phyloP scores from a whole-genome alignment of 1,284 basidiomycete genomes.

The Malassezia dermatis region DNA sequence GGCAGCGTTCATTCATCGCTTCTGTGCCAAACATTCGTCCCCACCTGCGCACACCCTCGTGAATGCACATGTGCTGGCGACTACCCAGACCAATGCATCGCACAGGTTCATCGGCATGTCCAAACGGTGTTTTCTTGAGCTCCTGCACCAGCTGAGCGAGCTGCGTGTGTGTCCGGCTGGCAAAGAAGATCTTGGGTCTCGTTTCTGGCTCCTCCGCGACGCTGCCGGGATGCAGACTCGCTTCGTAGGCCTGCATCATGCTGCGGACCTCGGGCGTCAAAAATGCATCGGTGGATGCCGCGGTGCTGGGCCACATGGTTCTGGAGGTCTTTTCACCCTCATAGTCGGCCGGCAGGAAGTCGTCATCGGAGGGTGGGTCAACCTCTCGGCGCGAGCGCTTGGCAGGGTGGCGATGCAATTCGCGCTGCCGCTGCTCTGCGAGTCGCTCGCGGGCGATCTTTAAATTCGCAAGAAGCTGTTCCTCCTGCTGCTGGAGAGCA shows the following conservation, averaged over 20 bases:
- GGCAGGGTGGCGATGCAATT: not conserved
- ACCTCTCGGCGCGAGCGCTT: not conserved
- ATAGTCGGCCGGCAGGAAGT: constrained; percentile 21
- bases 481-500: constrained; percentile 36
- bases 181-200: constrained; percentile 62
- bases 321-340: constrained; percentile 3
- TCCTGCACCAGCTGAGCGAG: constrained; percentile 82
- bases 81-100: constrained; percentile 58
- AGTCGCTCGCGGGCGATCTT: constrained; percentile 21
- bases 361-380: constrained; percentile 22
- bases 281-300: not conserved
- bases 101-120: constrained; percentile 17
- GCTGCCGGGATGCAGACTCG: constrained; percentile 31
- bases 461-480: constrained; percentile 43
- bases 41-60: constrained; percentile 61
- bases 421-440: constrained; percentile 1
- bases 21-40: constrained; percentile 51
- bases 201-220: constrained; percentile 25
- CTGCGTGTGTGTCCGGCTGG: constrained; percentile 89
- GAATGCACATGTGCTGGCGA: constrained; percentile 87
- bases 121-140: constrained; percentile 60
- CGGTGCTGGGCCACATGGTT: not conserved
- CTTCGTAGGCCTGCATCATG: constrained; percentile 57
- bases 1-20: constrained; percentile 84
- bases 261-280: constrained; percentile 68